Percentiles rank a stretch among this genome's conserved stretches.
Evolutionary conservation across 202 grass and related monocot genomes (phyloP).

Genomic region (Setaria viridis): DNA sequence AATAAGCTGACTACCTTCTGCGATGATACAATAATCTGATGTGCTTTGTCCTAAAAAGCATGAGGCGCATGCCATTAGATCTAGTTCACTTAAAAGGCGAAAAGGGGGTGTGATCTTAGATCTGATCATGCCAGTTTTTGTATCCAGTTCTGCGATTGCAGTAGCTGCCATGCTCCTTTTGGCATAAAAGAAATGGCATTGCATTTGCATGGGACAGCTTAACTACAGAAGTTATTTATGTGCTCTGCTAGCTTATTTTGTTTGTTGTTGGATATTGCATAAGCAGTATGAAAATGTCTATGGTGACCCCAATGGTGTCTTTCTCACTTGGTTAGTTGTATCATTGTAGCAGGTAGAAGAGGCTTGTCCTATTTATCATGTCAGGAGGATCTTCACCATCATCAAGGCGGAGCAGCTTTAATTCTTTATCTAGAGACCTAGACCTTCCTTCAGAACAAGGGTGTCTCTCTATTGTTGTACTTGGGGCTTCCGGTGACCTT

Average conservation of each 20-base stretch:
- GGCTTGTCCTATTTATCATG: slow-evolving; percentile 58
- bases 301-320: slow-evolving; percentile 13
- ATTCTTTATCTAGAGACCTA: slow-evolving; percentile 76
- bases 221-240: not conserved
- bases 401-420: slow-evolving; percentile 69
- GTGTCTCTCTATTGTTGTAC: slow-evolving; percentile 88
- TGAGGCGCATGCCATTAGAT: not conserved
- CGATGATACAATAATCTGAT: slow-evolving; percentile 13
- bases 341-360: slow-evolving; percentile 47
- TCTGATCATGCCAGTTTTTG: slow-evolving; percentile 32
- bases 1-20: not conserved
- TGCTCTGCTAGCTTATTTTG: slow-evolving; percentile 17
- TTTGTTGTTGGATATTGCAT: slow-evolving; percentile 28
- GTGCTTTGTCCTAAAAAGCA: slow-evolving; percentile 22
- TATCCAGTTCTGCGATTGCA: slow-evolving; percentile 16
- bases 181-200: slow-evolving; percentile 23
- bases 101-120: slow-evolving; percentile 31
- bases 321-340: slow-evolving; percentile 51
- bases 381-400: slow-evolving; percentile 56
- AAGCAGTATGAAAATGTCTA: not conserved
- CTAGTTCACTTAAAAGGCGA: slow-evolving; percentile 2
- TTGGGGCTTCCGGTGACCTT: slow-evolving; percentile 97
- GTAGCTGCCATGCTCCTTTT: not conserved
- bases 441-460: slow-evolving; percentile 65
- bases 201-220: slow-evolving; percentile 4